Evolutionary conservation across 768 basidiomycete genomes (phyloP).

Genomic region (Coprinopsis sp.): DNA sequence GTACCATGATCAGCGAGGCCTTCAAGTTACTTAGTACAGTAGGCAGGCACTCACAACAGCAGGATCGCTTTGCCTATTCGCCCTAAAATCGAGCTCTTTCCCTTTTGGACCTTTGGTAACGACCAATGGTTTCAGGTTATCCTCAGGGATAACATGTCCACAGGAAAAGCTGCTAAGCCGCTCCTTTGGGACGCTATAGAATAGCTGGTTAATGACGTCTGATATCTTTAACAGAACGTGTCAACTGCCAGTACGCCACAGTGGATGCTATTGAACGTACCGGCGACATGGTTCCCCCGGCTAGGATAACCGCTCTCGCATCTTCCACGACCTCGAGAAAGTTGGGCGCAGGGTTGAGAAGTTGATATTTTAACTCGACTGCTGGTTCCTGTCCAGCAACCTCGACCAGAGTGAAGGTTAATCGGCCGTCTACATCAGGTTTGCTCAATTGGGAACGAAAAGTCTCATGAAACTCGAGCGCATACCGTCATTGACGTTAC

Average conservation of each 20-base stretch:
- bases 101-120: conserved; percentile 73
- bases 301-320: conserved; percentile 82
- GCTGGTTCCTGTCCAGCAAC: conserved; percentile 31
- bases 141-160: conserved; percentile 82
- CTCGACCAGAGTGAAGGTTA: conserved; percentile 52
- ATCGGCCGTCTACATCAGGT: conserved; percentile 60
- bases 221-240: conserved; percentile 56
- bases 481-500: conserved; percentile 68
- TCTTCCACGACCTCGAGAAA: conserved; percentile 81
- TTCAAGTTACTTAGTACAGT: conserved; percentile 4
- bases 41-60: conserved; percentile 43
- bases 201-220: conserved; percentile 81
- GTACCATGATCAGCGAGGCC: background rate
- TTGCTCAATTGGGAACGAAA: conserved; percentile 1
- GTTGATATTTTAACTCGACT: conserved; percentile 81
- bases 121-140: conserved; percentile 73
- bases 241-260: background rate
- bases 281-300: conserved; percentile 99
- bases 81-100: conserved; percentile 75
- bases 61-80: conserved; percentile 62
- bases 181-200: conserved; percentile 56
- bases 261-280: conserved; percentile 38
- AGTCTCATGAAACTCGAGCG: background rate
- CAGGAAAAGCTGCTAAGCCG: conserved; percentile 82
- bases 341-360: conserved; percentile 84